Base-by-base conservation (phyloP, 2,329 filamentous ascomycete species). In the Arthrobotrys conoides region DNA sequence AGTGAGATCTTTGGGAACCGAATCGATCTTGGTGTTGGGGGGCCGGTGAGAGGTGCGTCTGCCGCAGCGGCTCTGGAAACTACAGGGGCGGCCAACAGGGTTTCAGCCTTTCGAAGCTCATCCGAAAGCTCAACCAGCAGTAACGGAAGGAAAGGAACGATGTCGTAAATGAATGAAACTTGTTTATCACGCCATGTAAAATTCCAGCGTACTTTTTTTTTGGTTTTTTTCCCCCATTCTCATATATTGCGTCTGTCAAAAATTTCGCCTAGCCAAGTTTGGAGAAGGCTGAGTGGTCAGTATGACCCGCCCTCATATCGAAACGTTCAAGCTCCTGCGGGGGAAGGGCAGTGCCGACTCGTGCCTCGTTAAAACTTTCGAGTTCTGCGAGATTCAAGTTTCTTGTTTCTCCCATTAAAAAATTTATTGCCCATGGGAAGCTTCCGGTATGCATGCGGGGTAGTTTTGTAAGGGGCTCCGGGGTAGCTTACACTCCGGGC, bases 231-330 rank as follows among this genome's bases (percentile, higher is more conserved):
- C n/a, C n/a, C 6, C 16, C 16, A 3, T 46, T n/a, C 4, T 18
- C 16, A 16, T 46, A 5, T 46, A 46, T 20, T 44, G 8, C 18
- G 20, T 27, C 20, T 61, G 4, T 27, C 57, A 44, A 67, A 68
- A 18, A 75, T 61, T 75, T 49, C 53, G 71, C 71, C 71, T 75
- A 75, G 64, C 71, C 71, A 75, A 69, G 64, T 64, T 68, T 75
- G 64, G 71, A 75, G 64, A 33, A 68, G 71, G 71, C 71, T 65
- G 63, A 64, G 71, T 67, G 46, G 53, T 61, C 20, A 27, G 33
- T 59, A 61, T 61, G 57, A 61, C 20, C 57, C 57, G 33, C 36
- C 24, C 18, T n/a, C 5, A 10, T 20, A 18, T 61, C 36, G 57
- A 61, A 27, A 27, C 9, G 57, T 61, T 44, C n/a, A 61, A 44